Evolutionary conservation across 345 rosid genomes (phyloP).

Genomic region (Cardamine occulta): DNA sequence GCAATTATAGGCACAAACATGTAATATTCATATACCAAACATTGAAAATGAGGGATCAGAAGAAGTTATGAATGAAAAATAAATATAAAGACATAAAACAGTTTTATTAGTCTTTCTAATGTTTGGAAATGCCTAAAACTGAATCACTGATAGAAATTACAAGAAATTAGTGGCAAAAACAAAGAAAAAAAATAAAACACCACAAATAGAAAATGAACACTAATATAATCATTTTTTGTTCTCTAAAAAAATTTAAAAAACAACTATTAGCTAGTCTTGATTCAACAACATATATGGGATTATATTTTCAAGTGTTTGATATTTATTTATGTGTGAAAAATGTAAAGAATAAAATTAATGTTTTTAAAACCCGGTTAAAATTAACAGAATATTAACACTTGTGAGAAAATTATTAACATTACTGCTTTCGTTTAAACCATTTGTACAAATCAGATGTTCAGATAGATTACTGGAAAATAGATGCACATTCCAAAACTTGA

Average conservation of each 20-base stretch:
- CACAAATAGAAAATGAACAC: not conserved
- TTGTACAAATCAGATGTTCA: not conserved
- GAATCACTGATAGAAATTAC: not conserved
- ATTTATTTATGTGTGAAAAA: too few relatives aligned
- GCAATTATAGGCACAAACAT: not conserved
- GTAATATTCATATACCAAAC: not conserved
- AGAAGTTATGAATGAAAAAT: not conserved
- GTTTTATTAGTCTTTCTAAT: not conserved
- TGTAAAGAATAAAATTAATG: not conserved
- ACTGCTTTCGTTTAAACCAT: not conserved
- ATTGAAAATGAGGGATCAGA: slow-evolving; percentile 7
- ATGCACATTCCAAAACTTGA: not conserved
- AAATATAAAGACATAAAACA: not conserved
- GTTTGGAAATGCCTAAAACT: not conserved
- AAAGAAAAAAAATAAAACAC: not conserved
- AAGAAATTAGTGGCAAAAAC: not conserved
- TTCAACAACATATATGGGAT: not conserved
- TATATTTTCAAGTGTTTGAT: not conserved
- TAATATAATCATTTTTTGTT: not conserved
- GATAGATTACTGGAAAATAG: too few relatives aligned
- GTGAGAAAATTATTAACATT: not conserved
- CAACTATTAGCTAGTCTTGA: not conserved
- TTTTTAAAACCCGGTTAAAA: not conserved
- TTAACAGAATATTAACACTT: not conserved
- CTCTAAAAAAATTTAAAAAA: not conserved